Evolutionary conservation across 257 asterid genomes (phyloP), one percentile per base, ranked within the genome.

Genomic region (Jasminum sambac): DNA sequence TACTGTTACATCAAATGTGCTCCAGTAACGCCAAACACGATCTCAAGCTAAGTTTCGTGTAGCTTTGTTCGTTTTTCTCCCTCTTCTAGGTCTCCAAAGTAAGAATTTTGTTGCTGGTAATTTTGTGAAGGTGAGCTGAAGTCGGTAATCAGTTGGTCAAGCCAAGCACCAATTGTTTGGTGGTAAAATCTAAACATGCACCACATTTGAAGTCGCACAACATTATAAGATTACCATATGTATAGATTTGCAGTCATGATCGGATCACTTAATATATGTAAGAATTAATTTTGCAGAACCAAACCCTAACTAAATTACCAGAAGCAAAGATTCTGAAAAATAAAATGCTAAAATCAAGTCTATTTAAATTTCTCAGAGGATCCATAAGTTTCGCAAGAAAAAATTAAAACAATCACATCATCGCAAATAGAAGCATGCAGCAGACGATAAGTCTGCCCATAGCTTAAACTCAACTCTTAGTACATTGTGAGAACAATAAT

Each of bases 361-460:
- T 21, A 61, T 41, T 44, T 2, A 62, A 41, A 60, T 23, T 26
- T 9, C 59, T 42, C 41, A 25, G 26, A 74, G 63, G 36, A 9
- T 30, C 23, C n/a, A 50, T 50, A 42, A 77, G 48, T 70, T 44
- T 50, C 60, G 13, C 66, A 58, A 76, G 44, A 65, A 16, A 21
- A 36, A 46, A 12, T 11, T 11, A 12, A 17, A n/a, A 48, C 6
- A 48, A 17, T 0, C 43, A 17, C n/a, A 63, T 64, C 52, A 11
- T 50, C 21, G 38, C 55, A 38, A 61, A 77, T 62, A 30, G 64
- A 23, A 40, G 43, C 52, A 11, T 64, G 67, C 73, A 42, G 69
- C 24, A 72, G 68, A 63, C 36, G 55, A 9, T 38, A 55, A 21
- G 34, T 24, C 38, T 48, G 46, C 37, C 21, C 50, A 55, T 64